These are phyloP conservation scores for Suhomyces maxii DNA, from an alignment of 1,139 yeast species.

Conservation along the genomic window DNA sequence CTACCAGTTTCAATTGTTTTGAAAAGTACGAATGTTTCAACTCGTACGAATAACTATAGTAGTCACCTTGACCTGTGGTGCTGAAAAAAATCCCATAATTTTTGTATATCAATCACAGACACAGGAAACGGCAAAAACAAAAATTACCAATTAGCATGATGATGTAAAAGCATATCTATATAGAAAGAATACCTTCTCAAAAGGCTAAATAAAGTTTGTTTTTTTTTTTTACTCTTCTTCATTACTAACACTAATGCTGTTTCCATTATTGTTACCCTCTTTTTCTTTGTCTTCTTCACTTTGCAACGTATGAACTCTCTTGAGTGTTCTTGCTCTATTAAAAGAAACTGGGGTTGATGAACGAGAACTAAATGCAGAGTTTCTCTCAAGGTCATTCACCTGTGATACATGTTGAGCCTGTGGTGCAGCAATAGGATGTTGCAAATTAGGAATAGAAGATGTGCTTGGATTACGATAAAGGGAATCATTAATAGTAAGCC, in stretches of 20 bases:
- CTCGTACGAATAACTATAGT: too few species aligned
- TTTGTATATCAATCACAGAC: too few species aligned
- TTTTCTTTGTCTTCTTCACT: slow-evolving; percentile 11
- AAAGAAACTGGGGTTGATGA: slow-evolving; percentile 7
- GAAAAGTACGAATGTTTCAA: too few species aligned
- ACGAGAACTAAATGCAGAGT: slow-evolving; percentile 3
- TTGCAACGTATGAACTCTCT: slow-evolving; percentile 9
- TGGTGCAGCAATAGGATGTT: background rate
- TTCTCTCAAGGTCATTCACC: background rate
- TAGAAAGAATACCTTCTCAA: background rate
- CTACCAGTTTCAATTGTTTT: too few species aligned
- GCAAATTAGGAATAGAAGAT: background rate
- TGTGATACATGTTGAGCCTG: background rate
- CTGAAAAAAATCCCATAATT: too few species aligned
- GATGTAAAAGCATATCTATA: background rate
- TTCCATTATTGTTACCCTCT: slow-evolving; percentile 23
- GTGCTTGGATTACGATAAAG: slow-evolving; percentile 2
- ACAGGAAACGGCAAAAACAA: too few species aligned
- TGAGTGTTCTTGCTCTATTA: slow-evolving; percentile 4
- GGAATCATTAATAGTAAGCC: slow-evolving; percentile 17
- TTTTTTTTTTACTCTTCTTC: slow-evolving; percentile 17
- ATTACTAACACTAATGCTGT: slow-evolving; percentile 18
- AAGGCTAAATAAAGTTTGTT: too few species aligned
- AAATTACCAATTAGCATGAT: too few species aligned
- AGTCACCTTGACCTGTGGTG: too few species aligned